Base-by-base conservation (phyloP, 441 rosid genomes). In the Bruguiera hainesii region DNA sequence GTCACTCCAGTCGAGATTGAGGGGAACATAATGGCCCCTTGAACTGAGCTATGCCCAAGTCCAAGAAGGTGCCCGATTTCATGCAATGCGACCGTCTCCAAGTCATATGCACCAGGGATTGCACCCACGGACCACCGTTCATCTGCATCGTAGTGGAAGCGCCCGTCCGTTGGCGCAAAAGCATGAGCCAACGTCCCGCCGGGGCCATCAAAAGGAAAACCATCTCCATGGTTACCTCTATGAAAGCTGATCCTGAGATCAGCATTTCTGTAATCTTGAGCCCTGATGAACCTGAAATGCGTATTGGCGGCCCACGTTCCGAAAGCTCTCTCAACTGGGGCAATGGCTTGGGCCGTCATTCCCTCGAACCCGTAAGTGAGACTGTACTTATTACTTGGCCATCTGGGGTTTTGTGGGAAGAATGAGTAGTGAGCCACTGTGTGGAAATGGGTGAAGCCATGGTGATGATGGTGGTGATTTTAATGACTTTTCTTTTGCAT, bases 341-440 rank as follows among this genome's bases (percentile, higher is more conserved):
- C 39, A 2, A 52, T 62, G 3, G 75, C 70, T 30, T 58, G 51
- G 4, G 15, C n/a, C 7, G 63, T 23, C 11, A 61, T 68, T 11
- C 55, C 49, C 1, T 48, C 63, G 58, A 81, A 63, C 0, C 50
- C 71, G 18, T 76, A 78, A 0, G 73, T 73, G 46, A 81, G 73
- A n/a, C 26, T 52, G 51, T 60, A 73, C 53, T 73, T 29, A n/a
- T 61, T 1, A 19, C 65, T 3, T 7, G 71, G 62, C 77, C 84
- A 78, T 39, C 1, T 71, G 0, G 70, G 70, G 7, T 2, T 29
- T 26, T 57, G 55, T 0, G 23, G 23, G 20, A 78, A 65, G 67
- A 83, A 80, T 4, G 70, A 1, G 31, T 70, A 76, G 46, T 61
- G 78, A 3, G 75, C 30, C 5, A 73, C 80, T 1, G 60, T 33